Evolutionary conservation across 345 rosid species (phyloP).

Genomic region (Passiflora organensis): DNA sequence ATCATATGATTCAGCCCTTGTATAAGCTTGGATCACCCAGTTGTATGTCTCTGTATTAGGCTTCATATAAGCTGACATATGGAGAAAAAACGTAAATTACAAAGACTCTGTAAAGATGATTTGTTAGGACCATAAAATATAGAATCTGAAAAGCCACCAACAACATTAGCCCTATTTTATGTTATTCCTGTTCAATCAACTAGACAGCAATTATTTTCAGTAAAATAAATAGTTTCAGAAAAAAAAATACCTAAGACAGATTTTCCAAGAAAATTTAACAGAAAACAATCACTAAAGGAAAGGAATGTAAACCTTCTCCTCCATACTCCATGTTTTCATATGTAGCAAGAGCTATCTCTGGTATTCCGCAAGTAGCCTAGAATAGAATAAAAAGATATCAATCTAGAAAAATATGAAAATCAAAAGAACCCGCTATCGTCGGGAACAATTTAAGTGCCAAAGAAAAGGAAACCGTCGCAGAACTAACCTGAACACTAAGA

Average conservation of each 20-base stretch:
- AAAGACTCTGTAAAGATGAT: slow-evolving; percentile 9
- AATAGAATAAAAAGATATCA: slow-evolving; percentile 22
- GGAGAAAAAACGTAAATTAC: slow-evolving; percentile 10
- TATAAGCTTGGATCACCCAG: slow-evolving; percentile 96
- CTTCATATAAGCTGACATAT: slow-evolving; percentile 68
- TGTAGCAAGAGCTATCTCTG: slow-evolving; percentile 84
- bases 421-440: neutral
- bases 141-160: neutral
- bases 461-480: neutral
- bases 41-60: slow-evolving; percentile 93
- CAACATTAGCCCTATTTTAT: neutral
- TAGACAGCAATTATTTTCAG: neutral
- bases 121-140: neutral
- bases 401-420: slow-evolving; percentile 6
- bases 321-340: slow-evolving; percentile 98
- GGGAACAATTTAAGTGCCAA: neutral
- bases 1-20: slow-evolving; percentile 92
- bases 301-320: slow-evolving; percentile 60
- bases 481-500: slow-evolving; percentile 82
- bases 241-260: neutral
- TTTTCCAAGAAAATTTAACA: neutral
- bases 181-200: neutral
- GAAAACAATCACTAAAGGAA: slow-evolving; percentile 2
- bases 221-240: neutral
- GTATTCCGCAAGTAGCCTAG: slow-evolving; percentile 92